Conservation (phyloP, 2,329 filamentous ascomycete genomes). For the Penicillium griseofulvum region DNA sequence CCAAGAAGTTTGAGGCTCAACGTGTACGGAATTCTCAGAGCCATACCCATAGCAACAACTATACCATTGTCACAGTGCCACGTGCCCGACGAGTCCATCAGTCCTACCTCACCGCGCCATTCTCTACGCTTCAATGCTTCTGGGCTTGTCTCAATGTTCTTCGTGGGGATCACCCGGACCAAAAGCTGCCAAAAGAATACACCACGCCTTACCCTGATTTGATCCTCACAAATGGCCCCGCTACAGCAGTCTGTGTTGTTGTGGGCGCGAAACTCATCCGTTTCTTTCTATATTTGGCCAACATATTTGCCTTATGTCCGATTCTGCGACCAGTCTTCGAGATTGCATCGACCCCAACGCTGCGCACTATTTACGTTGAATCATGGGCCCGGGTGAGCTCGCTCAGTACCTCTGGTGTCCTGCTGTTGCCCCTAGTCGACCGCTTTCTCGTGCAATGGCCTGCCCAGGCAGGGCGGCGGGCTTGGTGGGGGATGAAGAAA, state of each 20-base stretch:
- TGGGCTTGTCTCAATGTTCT: conserved; percentile 60
- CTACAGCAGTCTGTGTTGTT: conserved; percentile 76
- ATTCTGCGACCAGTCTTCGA: conserved; percentile 8
- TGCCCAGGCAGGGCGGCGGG: conserved; percentile 52
- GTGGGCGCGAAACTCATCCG: conserved; percentile 56
- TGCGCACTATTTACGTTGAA: conserved; percentile 82
- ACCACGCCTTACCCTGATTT: conserved; percentile 62
- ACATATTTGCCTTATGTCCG: neutral
- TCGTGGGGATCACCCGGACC: conserved; percentile 35
- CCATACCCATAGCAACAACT: conserved; percentile 31
- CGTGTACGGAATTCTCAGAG: conserved; percentile 14
- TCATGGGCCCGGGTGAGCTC: conserved; percentile 83
- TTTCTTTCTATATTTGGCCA: conserved; percentile 43
- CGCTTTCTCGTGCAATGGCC: conserved; percentile 81
- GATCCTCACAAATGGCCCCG: conserved; percentile 84
- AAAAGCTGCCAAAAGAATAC: conserved; percentile 23
- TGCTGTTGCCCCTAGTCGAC: conserved; percentile 72
- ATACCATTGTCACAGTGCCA: conserved; percentile 66
- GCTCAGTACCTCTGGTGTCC: conserved; percentile 78
- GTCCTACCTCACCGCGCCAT: conserved; percentile 68
- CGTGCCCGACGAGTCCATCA: conserved; percentile 83
- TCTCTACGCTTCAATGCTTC: conserved; percentile 66
- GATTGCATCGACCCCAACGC: conserved; percentile 28
- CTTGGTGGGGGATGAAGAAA: conserved; percentile 40
- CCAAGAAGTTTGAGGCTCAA: conserved; percentile 61